Evolutionary conservation across 306 rosid genomes (phyloP).

Genomic region (Pyrus pyrifolia): DNA sequence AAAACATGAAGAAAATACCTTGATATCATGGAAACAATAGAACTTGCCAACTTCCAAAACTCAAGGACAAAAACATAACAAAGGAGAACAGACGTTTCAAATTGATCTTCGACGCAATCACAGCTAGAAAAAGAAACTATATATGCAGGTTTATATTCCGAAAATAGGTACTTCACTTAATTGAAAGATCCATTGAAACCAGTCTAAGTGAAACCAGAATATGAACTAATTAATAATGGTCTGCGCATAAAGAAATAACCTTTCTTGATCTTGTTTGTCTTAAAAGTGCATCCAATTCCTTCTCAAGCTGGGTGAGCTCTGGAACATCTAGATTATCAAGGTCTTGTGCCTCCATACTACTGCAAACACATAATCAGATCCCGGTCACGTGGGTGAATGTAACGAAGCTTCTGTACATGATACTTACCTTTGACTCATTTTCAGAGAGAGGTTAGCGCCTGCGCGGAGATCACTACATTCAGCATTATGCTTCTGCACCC

Average conservation of each 20-base stretch:
- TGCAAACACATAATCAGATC: not conserved
- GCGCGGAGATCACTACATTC: not conserved
- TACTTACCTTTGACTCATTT: slow-evolving; percentile 10
- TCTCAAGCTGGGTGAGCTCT: slow-evolving; percentile 12
- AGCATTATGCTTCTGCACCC: not conserved
- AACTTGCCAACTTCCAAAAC: not conserved
- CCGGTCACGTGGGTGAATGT: not conserved
- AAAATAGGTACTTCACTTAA: not conserved
- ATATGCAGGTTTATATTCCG: not conserved
- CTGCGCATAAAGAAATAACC: not conserved
- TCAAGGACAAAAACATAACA: not conserved
- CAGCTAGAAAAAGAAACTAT: not conserved
- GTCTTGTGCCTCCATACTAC: slow-evolving; percentile 6
- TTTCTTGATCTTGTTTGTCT: slow-evolving; percentile 16
- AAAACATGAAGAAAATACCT: not conserved
- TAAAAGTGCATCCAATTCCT: slow-evolving; percentile 6
- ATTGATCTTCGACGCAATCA: not conserved
- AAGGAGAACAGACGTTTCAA: not conserved
- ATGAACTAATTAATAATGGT: not conserved
- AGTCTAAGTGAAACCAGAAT: not conserved
- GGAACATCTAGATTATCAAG: slow-evolving; percentile 2
- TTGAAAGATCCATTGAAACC: not conserved
- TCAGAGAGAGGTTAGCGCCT: not conserved
- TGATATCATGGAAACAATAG: not conserved
- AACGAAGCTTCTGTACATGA: not conserved